Base-by-base conservation (phyloP, 768 basidiomycete species). In the Amanita subjunquillea region DNA sequence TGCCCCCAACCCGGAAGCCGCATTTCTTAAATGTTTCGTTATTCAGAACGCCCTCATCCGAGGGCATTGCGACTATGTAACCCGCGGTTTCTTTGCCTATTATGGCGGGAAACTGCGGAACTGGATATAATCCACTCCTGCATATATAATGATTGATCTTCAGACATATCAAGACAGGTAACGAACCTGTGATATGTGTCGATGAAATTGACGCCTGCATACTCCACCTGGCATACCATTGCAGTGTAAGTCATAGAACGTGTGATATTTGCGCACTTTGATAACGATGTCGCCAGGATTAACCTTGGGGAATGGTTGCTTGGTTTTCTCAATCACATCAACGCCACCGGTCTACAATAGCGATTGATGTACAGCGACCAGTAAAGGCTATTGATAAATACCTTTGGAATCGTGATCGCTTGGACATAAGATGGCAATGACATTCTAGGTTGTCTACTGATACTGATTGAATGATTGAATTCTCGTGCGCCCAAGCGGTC, bases 161-260 rank as follows among this genome's bases (percentile, higher is more conserved):
- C 29, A 40, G n/a, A 29, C 32, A 27, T 29, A 23, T 27, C 13
- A 23, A 25, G 7, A 27, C n/a, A 48, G 34, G 32, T 9, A 58
- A 36, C 51, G 65, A 67, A 84, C 79, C 92, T 75, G 62, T 77
- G 81, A 65, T 96, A 94, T 41, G 80, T 82, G 63, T 89, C 87
- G 62, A 87, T 91, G 64, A 87, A 96, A 71, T 96, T 96, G 59
- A 95, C 77, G 6, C 89, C 90, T 7, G 75, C 69, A 58, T 83
- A 91, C 58, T 89, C 80, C 22, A 83, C 72, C 86, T 85, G 60
- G 54, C 25, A 25, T 25, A 22, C 36, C 20, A 40, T 20, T 20
- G 4, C 8, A 46, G 13, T 46, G 25, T 29, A 27, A 20, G 29
- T 50, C 55, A 32, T 17, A 27, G 10, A 23, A 40, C 3, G 13